These are phyloP conservation scores for Suillus hirtellus DNA, from an alignment of 768 basidiomycete species.

Conservation along the genomic window DNA sequence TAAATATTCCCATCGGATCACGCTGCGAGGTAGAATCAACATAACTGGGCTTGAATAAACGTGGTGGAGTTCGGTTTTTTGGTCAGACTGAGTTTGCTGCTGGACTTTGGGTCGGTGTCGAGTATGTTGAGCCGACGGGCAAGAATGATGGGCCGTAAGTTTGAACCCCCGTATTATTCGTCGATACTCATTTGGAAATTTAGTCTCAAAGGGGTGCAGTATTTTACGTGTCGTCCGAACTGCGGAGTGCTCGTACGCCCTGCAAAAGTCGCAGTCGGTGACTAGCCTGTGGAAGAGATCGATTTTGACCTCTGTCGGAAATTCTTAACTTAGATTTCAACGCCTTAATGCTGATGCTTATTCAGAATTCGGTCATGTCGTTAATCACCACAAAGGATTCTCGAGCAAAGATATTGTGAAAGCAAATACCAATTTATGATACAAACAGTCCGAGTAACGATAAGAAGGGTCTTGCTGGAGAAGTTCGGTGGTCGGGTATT, in stretches of 20 bases:
- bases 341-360: too few species aligned
- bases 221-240: slow-evolving; percentile 76
- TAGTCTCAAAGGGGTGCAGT: slow-evolving; percentile 81
- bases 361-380: too few species aligned
- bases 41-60: slow-evolving; percentile 69
- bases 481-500: too few species aligned
- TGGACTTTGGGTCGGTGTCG: slow-evolving; percentile 86
- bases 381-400: not conserved
- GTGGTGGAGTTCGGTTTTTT: slow-evolving; percentile 85
- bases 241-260: slow-evolving; percentile 87
- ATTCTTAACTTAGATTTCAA: too few species aligned
- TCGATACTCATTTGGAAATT: not conserved
- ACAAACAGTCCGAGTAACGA: not conserved
- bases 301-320: slow-evolving; percentile 53
- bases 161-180: not conserved
- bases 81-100: slow-evolving; percentile 74
- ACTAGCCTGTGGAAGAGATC: slow-evolving; percentile 85
- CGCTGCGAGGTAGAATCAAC: slow-evolving; percentile 81
- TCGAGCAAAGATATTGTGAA: not conserved
- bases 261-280: slow-evolving; percentile 78
- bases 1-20: slow-evolving; percentile 64
- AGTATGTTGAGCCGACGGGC: slow-evolving; percentile 94
- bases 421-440: not conserved
- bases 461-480: not conserved
- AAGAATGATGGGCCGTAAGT: slow-evolving; percentile 95